These are phyloP conservation scores for Saccharomycopsis crataegensis DNA, from an alignment of 1,139 yeast genomes.

Conservation along the genomic window DNA sequence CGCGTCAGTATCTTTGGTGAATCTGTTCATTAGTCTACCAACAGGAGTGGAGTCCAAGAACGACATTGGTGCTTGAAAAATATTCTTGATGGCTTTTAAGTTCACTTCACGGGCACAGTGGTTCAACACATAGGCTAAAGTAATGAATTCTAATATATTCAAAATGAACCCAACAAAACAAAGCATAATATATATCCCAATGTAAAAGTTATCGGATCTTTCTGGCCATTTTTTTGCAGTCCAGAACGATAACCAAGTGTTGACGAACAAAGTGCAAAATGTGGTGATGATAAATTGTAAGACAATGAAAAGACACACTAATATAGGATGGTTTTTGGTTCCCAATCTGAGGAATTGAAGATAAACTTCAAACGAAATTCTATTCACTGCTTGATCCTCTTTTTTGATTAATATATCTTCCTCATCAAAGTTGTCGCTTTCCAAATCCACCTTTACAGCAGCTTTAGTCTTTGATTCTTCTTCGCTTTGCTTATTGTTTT, in stretches of 20 bases:
- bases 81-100: constrained; percentile 47
- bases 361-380: constrained; percentile 23
- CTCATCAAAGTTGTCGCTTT: constrained; percentile 4
- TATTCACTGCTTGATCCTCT: constrained; percentile 32
- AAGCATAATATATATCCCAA: constrained; percentile 60
- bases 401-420: constrained; percentile 28
- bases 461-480: not conserved
- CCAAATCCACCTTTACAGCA: not conserved
- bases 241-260: constrained; percentile 36
- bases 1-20: constrained; percentile 79
- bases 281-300: constrained; percentile 23
- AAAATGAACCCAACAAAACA: constrained; percentile 41
- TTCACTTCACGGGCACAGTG: constrained; percentile 35
- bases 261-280: constrained; percentile 27
- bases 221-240: constrained; percentile 32
- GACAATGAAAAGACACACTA: constrained; percentile 22
- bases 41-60: constrained; percentile 63
- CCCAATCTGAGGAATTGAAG: constrained; percentile 33
- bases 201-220: constrained; percentile 49
- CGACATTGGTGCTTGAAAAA: constrained; percentile 72
- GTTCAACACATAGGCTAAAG: constrained; percentile 49
- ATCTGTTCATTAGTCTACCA: constrained; percentile 64
- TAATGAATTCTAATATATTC: constrained; percentile 43
- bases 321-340: constrained; percentile 13
- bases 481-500: not conserved